Conservation (phyloP, 2,329 filamentous ascomycete genomes). For the Arthrobotrys sphaeroides region DNA sequence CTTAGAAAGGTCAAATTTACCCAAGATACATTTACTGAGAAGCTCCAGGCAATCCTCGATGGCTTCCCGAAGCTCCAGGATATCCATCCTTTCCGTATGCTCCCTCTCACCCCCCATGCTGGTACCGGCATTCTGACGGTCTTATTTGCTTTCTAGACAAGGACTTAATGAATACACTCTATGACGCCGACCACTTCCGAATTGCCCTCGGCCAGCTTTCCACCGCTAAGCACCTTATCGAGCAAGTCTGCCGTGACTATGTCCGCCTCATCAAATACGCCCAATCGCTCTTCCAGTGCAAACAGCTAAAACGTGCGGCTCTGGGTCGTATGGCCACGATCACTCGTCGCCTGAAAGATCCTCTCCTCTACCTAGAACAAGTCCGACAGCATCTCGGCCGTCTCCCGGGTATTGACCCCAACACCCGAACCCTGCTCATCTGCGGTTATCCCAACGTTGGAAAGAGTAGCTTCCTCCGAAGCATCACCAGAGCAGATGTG, state of each 20-base stretch:
- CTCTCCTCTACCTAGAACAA: slow-evolving; percentile 93
- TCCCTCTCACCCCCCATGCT: slow-evolving; percentile 58
- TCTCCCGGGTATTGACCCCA: slow-evolving; percentile 97
- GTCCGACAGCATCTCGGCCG: slow-evolving; percentile 95
- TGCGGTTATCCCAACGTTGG: slow-evolving; percentile 98
- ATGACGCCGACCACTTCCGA: slow-evolving; percentile 97
- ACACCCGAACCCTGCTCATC: slow-evolving; percentile 93
- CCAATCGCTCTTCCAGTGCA: slow-evolving; percentile 97
- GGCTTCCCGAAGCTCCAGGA: slow-evolving; percentile 92
- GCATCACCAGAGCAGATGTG: slow-evolving; percentile 91
- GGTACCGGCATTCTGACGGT: slow-evolving; percentile 24
- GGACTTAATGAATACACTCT: slow-evolving; percentile 94
- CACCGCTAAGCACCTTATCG: slow-evolving; percentile 94
- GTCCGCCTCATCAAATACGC: slow-evolving; percentile 96
- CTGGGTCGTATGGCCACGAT: slow-evolving; percentile 98
- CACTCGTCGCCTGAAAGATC: slow-evolving; percentile 91
- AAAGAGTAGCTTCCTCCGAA: slow-evolving; percentile 94
- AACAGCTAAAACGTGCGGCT: slow-evolving; percentile 95
- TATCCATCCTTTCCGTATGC: slow-evolving; percentile 89
- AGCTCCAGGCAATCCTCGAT: slow-evolving; percentile 87
- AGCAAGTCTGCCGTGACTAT: slow-evolving; percentile 95
- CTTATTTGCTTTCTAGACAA: slow-evolving; percentile 67
- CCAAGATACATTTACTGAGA: slow-evolving; percentile 94
- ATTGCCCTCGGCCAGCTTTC: slow-evolving; percentile 96
- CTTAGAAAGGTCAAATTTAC: slow-evolving; percentile 99